These are phyloP conservation scores for Phoenix roebelenii DNA, from an alignment of 176 grass and related monocot species.

Conservation along the genomic window DNA sequence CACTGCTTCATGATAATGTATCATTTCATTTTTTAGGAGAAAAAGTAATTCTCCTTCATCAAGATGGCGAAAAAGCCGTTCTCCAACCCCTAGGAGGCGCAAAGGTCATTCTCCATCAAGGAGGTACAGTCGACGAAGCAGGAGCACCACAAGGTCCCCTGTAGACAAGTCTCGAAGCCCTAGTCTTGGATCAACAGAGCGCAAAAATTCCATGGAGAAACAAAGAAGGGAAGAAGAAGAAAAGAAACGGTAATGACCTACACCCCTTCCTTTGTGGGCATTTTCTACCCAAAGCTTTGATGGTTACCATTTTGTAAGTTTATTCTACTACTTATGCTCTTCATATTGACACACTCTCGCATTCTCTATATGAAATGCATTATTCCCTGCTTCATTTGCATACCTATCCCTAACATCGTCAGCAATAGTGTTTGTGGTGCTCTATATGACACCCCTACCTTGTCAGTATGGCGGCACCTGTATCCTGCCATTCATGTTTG, in stretches of 20 bases:
- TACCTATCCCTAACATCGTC: too few relatives aligned
- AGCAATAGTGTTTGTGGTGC: too few relatives aligned
- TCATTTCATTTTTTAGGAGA: slow-evolving; percentile 43
- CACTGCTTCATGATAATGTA: slow-evolving; percentile 17
- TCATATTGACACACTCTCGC: too few relatives aligned
- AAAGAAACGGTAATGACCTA: slow-evolving; percentile 88
- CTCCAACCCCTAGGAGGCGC: slow-evolving; percentile 38
- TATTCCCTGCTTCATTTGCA: too few relatives aligned
- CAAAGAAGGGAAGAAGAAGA: slow-evolving; percentile 78
- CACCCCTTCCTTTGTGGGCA: slow-evolving; percentile 25
- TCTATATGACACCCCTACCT: too few relatives aligned
- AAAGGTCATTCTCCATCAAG: slow-evolving; percentile 48
- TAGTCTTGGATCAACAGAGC: slow-evolving; percentile 30
- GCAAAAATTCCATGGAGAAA: slow-evolving; percentile 56
- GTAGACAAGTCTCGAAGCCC: slow-evolving; percentile 34
- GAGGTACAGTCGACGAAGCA: slow-evolving; percentile 57
- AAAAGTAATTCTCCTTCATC: slow-evolving; percentile 71
- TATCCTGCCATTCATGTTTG: too few relatives aligned
- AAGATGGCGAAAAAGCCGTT: slow-evolving; percentile 44
- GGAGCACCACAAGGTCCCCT: slow-evolving; percentile 37
- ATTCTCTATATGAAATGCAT: too few relatives aligned
- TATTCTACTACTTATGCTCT: too few relatives aligned
- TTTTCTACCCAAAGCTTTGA: too few relatives aligned
- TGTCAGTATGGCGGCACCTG: too few relatives aligned
- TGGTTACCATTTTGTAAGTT: too few relatives aligned